Evolutionary conservation across 106 monocot species (phyloP).

Genomic region (Iris macrosiphon): DNA sequence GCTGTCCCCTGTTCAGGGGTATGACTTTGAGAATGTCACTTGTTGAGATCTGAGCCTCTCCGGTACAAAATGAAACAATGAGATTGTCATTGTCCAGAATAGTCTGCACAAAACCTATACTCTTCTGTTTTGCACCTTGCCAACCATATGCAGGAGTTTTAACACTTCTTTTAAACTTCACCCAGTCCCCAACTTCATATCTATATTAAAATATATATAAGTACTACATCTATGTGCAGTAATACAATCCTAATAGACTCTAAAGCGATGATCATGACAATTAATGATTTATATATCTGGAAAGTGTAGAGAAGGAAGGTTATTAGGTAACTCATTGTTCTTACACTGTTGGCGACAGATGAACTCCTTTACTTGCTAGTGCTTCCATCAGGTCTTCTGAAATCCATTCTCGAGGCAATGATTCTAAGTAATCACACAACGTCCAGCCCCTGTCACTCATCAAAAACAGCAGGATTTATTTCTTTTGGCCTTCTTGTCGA

Average conservation of each 20-base stretch:
- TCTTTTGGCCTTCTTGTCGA: not conserved
- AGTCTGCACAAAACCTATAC: conserved; percentile 88
- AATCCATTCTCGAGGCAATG: conserved; percentile 97
- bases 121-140: conserved; percentile 80
- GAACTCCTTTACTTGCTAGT: conserved; percentile 70
- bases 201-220: conserved; percentile 26
- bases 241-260: not conserved
- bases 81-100: conserved; percentile 45
- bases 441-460: conserved; percentile 74
- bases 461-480: not conserved
- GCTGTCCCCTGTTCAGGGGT: conserved; percentile 91
- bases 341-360: conserved; percentile 91
- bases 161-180: conserved; percentile 73
- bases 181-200: conserved; percentile 92
- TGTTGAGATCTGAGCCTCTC: conserved; percentile 65
- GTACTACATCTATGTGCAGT: conserved; percentile 2
- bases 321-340: conserved; percentile 6
- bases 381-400: conserved; percentile 98
- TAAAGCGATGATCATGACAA: not conserved
- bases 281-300: too few relatives aligned
- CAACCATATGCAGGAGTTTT: conserved; percentile 63
- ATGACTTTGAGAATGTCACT: conserved; percentile 84
- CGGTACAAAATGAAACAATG: conserved; percentile 82
- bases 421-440: conserved; percentile 80
- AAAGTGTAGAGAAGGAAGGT: not conserved